Conservation (phyloP, 441 rosid species). For the Corymbia calophylla region DNA sequence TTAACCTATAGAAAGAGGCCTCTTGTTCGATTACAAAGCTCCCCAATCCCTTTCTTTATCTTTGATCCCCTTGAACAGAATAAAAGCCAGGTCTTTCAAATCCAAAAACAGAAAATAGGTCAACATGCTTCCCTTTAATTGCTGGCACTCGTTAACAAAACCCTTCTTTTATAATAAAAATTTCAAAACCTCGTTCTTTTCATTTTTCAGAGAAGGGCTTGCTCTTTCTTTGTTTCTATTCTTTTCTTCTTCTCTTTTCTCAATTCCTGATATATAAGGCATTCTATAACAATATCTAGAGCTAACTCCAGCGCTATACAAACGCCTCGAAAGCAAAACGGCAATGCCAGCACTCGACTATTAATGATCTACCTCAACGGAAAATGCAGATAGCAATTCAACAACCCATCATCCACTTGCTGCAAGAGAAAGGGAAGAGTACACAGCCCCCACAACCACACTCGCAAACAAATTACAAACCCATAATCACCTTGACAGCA, state of each 20-base stretch:
- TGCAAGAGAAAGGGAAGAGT: neutral
- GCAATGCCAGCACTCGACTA: neutral
- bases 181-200: neutral
- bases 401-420: neutral
- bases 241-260: neutral
- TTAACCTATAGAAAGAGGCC: neutral
- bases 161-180: neutral
- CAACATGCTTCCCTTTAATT: neutral
- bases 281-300: neutral
- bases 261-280: neutral
- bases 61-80: neutral
- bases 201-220: neutral
- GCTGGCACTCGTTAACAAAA: neutral
- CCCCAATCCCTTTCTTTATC: neutral
- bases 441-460: neutral
- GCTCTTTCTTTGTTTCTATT: neutral
- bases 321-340: neutral
- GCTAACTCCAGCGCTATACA: neutral
- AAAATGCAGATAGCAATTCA: neutral
- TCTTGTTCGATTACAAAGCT: neutral
- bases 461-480: neutral
- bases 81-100: neutral
- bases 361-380: neutral
- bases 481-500: neutral
- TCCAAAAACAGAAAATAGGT: neutral